These are phyloP conservation scores for Esteya vermicola DNA, from an alignment of 2,329 filamentous ascomycete genomes.

Conservation along the genomic window DNA sequence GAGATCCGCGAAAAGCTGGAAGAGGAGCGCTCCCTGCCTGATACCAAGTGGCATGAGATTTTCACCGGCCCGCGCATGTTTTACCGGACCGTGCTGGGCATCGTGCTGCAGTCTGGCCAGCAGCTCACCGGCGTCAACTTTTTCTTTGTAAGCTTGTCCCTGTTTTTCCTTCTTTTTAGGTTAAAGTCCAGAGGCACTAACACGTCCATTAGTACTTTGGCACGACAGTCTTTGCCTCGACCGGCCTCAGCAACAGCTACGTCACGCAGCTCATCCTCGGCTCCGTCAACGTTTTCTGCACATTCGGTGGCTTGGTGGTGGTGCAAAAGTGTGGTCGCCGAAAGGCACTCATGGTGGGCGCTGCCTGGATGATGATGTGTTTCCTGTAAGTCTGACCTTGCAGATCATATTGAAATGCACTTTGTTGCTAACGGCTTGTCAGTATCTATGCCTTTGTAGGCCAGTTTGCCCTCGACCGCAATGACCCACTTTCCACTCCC, in stretches of 20 bases:
- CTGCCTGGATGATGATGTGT: slow-evolving; percentile 43
- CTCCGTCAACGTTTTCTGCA: slow-evolving; percentile 48
- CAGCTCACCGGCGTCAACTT: slow-evolving; percentile 46
- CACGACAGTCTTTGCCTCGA: slow-evolving; percentile 28
- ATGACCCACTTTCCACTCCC: slow-evolving; percentile 32
- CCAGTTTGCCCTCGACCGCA: slow-evolving; percentile 38
- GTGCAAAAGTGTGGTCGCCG: slow-evolving; percentile 52
- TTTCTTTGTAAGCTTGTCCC: slow-evolving; percentile 39
- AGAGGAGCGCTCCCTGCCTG: slow-evolving; percentile 40
- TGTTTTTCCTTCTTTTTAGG: no score
- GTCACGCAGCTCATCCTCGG: slow-evolving; percentile 48
- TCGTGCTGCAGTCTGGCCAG: slow-evolving; percentile 50
- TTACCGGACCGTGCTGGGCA: slow-evolving; percentile 51
- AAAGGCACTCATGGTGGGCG: slow-evolving; percentile 47
- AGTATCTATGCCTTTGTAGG: slow-evolving; percentile 34
- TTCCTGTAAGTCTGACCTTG: no score
- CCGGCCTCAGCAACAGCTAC: slow-evolving; percentile 38
- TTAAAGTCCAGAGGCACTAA: no score
- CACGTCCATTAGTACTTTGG: slow-evolving; percentile 44
- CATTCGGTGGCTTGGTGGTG: slow-evolving; percentile 45
- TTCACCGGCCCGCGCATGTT: slow-evolving; percentile 30
- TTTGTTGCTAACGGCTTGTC: no score
- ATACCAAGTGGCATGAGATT: slow-evolving; percentile 35
- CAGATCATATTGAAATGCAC: no score
- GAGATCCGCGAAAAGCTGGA: slow-evolving; percentile 53